Conservation (phyloP, 352 stramenopile species). For the Globisporangium irregulare region DNA sequence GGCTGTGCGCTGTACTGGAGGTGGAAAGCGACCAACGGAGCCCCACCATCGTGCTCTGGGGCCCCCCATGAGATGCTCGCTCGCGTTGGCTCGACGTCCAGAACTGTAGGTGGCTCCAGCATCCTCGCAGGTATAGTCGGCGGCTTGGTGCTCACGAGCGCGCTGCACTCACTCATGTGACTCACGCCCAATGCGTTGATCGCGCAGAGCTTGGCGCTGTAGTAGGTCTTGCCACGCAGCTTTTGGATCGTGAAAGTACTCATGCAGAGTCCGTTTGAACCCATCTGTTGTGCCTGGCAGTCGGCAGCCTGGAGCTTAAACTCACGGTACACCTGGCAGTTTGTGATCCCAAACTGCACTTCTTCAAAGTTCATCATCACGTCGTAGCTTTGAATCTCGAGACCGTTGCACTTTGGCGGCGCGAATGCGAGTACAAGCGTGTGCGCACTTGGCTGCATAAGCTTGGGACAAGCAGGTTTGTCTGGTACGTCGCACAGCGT, state of each 20-base stretch:
- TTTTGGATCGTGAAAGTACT: constrained; percentile 24
- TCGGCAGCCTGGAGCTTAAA: constrained; percentile 26
- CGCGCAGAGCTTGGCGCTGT: constrained; percentile 42
- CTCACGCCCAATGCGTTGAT: constrained; percentile 48
- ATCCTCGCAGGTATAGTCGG: constrained; percentile 39
- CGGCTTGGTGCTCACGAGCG: constrained; percentile 35
- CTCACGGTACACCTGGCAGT: constrained; percentile 38
- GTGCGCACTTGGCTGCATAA: constrained; percentile 35
- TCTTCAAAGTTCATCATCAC: constrained; percentile 51
- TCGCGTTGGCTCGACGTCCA: constrained; percentile 43
- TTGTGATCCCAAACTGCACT: constrained; percentile 51
- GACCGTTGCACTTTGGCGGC: constrained; percentile 49
- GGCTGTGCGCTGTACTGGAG: constrained; percentile 46
- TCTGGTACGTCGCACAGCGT: constrained; percentile 59
- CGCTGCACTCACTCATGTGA: constrained; percentile 32
- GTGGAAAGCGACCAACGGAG: constrained; percentile 36
- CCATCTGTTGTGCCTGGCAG: constrained; percentile 12
- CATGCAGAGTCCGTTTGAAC: neutral
- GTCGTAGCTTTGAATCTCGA: constrained; percentile 42
- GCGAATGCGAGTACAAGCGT: constrained; percentile 37
- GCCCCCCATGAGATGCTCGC: constrained; percentile 36
- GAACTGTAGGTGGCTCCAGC: constrained; percentile 21
- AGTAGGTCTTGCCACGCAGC: constrained; percentile 41
- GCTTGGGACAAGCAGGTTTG: constrained; percentile 17
- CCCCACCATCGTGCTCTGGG: constrained; percentile 52